Base-by-base conservation (phyloP, 2,329 filamentous ascomycete species). In the Curvularia sp. region DNA sequence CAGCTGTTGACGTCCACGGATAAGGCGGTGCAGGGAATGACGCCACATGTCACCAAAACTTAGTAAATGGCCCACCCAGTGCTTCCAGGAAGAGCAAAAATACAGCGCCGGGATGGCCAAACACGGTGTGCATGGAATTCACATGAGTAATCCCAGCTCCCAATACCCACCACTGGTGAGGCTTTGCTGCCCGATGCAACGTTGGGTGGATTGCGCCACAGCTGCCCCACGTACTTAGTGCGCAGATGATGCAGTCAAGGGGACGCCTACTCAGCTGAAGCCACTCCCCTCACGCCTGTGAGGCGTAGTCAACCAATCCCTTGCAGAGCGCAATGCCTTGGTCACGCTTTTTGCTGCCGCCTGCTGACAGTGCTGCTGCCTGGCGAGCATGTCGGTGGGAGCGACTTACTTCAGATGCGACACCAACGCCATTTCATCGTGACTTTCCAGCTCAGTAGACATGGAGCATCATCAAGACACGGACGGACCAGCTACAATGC, bases 21-120 rank as follows among this genome's bases (percentile, higher is more conserved):
- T 55, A 59, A 59, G 55, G 55, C 55, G 52, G 58, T 57, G 53
- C 54, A 46, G 27, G 27, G 38, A 42, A 59, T 59, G 51, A 57
- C 58, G 58, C 57, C 53, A 57, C 53, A 60, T 39, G 43, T 52
- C 42, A 49, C 45, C 15, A 21, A 3, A 27, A 32, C n/a, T n/a
- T n/a, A n/a, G n/a, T n/a, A n/a, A n/a, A n/a, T n/a, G n/a, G n/a
- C 45, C 51, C 57, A 54, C 48, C 21, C 10, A 47, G 19, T 18
- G 34, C 21, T 25, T 34, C 12, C 38, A 48, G 8, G 15, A 48
- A 38, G n/a, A 43, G 34, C 28, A 30, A 19, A 30, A 54, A 10
- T 5, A 6, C 13, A 15, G 28, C 38, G 30, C 43, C 30, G 8
- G 21, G n/a, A 5, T 42, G 15, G 41, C 41, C 30, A 42, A 47